A percentile compares a stretch with the other conserved stretches of the same genome.
phyloP scores from a whole-genome alignment of 495 filamentous ascomycete species.

The Saxophila tyrrhenica region DNA sequence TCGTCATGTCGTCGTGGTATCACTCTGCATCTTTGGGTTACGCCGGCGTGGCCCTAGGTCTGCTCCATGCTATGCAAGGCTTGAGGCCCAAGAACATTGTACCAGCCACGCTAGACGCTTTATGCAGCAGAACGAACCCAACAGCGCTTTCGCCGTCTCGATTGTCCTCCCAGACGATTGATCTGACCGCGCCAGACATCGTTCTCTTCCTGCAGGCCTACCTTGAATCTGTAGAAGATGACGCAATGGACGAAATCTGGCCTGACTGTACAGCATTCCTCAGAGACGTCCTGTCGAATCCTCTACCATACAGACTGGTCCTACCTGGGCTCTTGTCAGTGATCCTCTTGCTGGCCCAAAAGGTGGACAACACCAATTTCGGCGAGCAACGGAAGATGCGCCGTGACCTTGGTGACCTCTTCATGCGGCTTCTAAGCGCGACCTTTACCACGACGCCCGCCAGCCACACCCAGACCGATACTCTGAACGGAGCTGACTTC shows the following conservation, averaged over 20 bases:
- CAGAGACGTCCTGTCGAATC: constrained; percentile 81
- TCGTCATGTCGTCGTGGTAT: constrained; percentile 71
- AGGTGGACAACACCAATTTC: constrained; percentile 95
- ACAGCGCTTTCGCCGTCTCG: constrained; percentile 62
- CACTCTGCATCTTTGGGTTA: constrained; percentile 13
- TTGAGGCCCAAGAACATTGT: constrained; percentile 87
- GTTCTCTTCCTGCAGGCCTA: constrained; percentile 85
- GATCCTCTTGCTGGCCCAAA: constrained; percentile 76
- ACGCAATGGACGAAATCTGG: constrained; percentile 99
- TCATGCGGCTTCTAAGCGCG: constrained; percentile 75
- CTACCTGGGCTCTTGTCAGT: constrained; percentile 82
- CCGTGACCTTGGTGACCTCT: constrained; percentile 80
- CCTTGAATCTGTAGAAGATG: constrained; percentile 79
- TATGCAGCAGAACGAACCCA: constrained; percentile 88
- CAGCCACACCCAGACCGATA: not conserved
- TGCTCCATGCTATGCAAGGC: constrained; percentile 84
- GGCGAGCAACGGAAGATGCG: constrained; percentile 92
- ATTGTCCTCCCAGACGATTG: constrained; percentile 78
- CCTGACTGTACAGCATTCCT: constrained; percentile 85
- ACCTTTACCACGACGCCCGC: constrained; percentile 76
- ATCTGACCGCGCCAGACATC: constrained; percentile 67
- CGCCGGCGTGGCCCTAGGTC: constrained; percentile 52
- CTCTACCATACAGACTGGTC: constrained; percentile 86
- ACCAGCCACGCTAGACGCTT: constrained; percentile 92
- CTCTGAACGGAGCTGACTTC: not conserved